Evolutionary conservation across 352 stramenopile species (phyloP).

Genomic region (Peronosclerospora sorghi): DNA sequence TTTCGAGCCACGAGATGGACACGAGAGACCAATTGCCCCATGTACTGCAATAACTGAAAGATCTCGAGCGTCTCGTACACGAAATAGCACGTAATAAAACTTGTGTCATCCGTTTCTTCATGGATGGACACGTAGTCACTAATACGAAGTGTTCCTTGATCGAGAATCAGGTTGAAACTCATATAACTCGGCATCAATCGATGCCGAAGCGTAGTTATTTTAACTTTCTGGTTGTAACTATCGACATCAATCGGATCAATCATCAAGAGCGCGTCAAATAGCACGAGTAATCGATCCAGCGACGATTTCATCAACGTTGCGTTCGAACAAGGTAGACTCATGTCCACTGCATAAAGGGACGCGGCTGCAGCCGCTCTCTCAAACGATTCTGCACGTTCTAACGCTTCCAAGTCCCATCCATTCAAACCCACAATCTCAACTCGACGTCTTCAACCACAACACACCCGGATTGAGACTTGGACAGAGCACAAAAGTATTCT

Average conservation of each 20-base stretch:
- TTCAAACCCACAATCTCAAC: constrained; percentile 80
- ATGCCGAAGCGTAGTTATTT: constrained; percentile 31
- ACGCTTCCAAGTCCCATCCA: constrained; percentile 62
- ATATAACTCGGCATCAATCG: constrained; percentile 69
- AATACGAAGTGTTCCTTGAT: constrained; percentile 49
- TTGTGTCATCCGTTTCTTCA: constrained; percentile 7
- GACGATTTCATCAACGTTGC: constrained; percentile 54
- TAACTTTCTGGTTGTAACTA: constrained; percentile 63
- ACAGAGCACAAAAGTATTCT: too few relatives aligned
- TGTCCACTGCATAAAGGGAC: constrained; percentile 47
- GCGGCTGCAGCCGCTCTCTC: constrained; percentile 41
- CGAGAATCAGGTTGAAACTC: constrained; percentile 48
- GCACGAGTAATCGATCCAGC: constrained; percentile 68
- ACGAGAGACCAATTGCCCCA: constrained; percentile 67
- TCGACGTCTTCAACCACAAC: too few relatives aligned
- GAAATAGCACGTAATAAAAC: constrained; percentile 64
- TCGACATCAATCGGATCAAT: constrained; percentile 84
- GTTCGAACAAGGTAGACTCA: constrained; percentile 41
- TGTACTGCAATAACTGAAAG: constrained; percentile 83
- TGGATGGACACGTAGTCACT: constrained; percentile 31
- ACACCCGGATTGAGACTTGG: too few relatives aligned
- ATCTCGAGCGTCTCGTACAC: constrained; percentile 64
- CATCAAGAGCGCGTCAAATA: constrained; percentile 77
- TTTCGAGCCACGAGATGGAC: constrained; percentile 65
- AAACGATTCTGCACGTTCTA: constrained; percentile 46